These are phyloP conservation scores for Citrus glauca DNA, from an alignment of 345 rosid species.

Conservation along the genomic window DNA sequence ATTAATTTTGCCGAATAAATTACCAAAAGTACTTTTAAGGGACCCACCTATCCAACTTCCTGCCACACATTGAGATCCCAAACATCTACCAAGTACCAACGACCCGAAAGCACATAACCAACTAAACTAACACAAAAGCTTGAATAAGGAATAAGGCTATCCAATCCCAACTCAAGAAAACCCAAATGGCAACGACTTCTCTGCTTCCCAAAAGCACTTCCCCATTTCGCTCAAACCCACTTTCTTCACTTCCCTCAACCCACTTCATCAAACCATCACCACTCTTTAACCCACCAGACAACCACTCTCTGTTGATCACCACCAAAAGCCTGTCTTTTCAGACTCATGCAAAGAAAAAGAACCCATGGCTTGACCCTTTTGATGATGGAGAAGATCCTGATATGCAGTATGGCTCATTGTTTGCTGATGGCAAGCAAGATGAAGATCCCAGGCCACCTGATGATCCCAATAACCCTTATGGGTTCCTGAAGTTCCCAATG, in stretches of 20 bases:
- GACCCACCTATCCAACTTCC: slow-evolving; percentile 71
- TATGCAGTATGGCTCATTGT: slow-evolving; percentile 75
- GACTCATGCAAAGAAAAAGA: slow-evolving; percentile 58
- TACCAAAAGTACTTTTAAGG: not conserved
- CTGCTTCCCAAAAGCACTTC: slow-evolving; percentile 47
- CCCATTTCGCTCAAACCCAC: slow-evolving; percentile 44
- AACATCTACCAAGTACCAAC: not conserved
- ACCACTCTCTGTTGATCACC: not conserved
- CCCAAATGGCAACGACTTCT: slow-evolving; percentile 31
- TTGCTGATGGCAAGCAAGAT: slow-evolving; percentile 80
- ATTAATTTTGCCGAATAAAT: not conserved
- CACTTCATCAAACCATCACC: slow-evolving; percentile 34
- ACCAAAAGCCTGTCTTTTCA: slow-evolving; percentile 22
- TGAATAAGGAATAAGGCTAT: not conserved
- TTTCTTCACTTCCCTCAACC: slow-evolving; percentile 33
- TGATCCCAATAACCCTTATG: slow-evolving; percentile 75
- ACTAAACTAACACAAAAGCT: not conserved
- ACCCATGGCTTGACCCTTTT: slow-evolving; percentile 80
- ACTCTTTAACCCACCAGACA: slow-evolving; percentile 25
- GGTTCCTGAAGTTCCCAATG: slow-evolving; percentile 85
- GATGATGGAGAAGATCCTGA: slow-evolving; percentile 73
- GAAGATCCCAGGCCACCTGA: slow-evolving; percentile 84
- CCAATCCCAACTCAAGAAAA: slow-evolving; percentile 25
- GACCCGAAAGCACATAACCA: not conserved
- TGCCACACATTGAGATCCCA: slow-evolving; percentile 47